These are phyloP conservation scores for Neurospora sp. DNA, from an alignment of 495 filamentous ascomycete genomes.

Conservation along the genomic window DNA sequence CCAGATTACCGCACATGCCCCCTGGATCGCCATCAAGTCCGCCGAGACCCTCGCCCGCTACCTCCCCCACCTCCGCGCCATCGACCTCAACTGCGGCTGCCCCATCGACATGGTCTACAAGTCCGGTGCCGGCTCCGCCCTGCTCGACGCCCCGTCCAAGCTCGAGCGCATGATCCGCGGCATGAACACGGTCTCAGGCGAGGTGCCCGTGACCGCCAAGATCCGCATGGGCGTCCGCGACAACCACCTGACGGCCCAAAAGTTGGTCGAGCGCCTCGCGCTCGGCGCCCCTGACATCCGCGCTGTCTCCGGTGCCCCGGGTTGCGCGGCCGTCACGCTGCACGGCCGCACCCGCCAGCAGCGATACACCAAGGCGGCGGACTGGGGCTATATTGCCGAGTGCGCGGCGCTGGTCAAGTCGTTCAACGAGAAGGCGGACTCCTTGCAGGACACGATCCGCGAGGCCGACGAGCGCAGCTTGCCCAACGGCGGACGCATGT, in stretches of 20 bases:
- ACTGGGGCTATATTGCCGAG: conserved; percentile 91
- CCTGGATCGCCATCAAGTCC: conserved; percentile 76
- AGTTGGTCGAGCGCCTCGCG: conserved; percentile 70
- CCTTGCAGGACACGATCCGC: conserved; percentile 59
- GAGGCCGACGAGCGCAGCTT: conserved; percentile 60
- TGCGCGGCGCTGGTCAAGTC: conserved; percentile 74
- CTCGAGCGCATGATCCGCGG: conserved; percentile 85
- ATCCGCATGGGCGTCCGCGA: conserved; percentile 88
- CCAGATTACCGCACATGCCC: conserved; percentile 83
- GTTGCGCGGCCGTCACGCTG: conserved; percentile 84
- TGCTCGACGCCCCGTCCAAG: conserved; percentile 73
- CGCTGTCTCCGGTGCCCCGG: conserved; percentile 53
- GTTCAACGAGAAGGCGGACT: conserved; percentile 54
- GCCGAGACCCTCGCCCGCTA: conserved; percentile 68
- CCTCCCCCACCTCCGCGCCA: conserved; percentile 70
- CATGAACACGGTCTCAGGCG: conserved; percentile 84
- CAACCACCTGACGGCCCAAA: conserved; percentile 64
- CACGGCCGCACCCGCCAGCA: conserved; percentile 92
- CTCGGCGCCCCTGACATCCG: conserved; percentile 62
- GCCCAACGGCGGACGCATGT: conserved; percentile 54
- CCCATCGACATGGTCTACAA: conserved; percentile 89
- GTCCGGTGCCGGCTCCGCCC: conserved; percentile 83
- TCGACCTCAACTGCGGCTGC: conserved; percentile 95
- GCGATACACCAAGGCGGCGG: conserved; percentile 76
- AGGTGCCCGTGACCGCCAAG: conserved; percentile 85